These are phyloP conservation scores for Tetratostichococcus sp. DNA, from an alignment of 139 green algal species.

Conservation along the genomic window DNA sequence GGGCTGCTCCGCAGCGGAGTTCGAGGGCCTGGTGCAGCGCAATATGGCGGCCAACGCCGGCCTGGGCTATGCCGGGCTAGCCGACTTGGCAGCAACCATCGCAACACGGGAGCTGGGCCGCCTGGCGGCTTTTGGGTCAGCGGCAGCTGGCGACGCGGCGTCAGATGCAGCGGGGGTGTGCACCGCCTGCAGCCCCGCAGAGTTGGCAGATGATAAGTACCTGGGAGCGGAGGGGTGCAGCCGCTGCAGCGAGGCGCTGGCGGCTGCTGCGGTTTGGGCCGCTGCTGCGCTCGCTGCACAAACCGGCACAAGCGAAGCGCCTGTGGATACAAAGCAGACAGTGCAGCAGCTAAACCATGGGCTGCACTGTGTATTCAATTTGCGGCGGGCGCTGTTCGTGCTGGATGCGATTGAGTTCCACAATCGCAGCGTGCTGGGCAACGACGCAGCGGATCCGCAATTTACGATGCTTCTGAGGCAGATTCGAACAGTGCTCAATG, in stretches of 20 bases:
- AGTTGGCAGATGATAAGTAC: too few species aligned
- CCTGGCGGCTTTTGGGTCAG: background rate
- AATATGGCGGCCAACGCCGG: constrained; percentile 58
- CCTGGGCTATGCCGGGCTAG: constrained; percentile 37
- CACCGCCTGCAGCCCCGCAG: too few species aligned
- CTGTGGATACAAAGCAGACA: too few species aligned
- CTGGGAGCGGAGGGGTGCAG: too few species aligned
- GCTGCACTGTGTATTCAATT: background rate
- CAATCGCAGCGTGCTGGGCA: background rate
- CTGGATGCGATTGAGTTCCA: background rate
- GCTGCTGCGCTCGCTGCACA: too few species aligned
- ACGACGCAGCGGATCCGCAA: too few species aligned
- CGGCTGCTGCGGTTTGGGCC: too few species aligned
- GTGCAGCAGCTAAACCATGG: too few species aligned
- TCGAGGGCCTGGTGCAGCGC: constrained; percentile 66
- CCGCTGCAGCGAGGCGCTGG: too few species aligned
- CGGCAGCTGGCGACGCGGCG: background rate
- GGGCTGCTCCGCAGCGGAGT: constrained; percentile 42
- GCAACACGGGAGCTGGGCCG: background rate
- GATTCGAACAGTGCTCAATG: background rate
- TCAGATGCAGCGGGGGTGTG: background rate
- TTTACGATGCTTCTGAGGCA: background rate
- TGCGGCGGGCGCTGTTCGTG: background rate
- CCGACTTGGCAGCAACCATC: constrained; percentile 28
- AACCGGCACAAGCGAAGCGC: too few species aligned